Percentiles rank a stretch among this genome's conserved stretches.
Conservation (phyloP, 805 yeast genomes). For the Candida ulmi region DNA sequence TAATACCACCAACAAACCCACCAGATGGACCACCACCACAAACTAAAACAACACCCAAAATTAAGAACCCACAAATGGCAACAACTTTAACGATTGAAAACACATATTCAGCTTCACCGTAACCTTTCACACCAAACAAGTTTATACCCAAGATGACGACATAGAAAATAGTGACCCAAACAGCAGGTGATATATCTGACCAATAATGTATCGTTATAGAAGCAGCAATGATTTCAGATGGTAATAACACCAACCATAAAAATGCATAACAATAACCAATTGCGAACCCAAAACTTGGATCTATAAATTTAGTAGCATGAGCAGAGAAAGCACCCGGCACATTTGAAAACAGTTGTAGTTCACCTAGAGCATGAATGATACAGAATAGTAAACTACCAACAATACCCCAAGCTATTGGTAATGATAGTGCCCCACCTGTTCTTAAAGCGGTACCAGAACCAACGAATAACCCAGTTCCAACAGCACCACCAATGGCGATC, state of each 20-base stretch:
- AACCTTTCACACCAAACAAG: slow-evolving; percentile 48
- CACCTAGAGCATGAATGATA: slow-evolving; percentile 59
- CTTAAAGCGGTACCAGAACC: slow-evolving; percentile 57
- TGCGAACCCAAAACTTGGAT: slow-evolving; percentile 59
- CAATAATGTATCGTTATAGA: slow-evolving; percentile 49
- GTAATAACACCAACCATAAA: slow-evolving; percentile 47
- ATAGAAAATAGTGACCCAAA: slow-evolving; percentile 47
- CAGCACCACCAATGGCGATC: slow-evolving; percentile 64
- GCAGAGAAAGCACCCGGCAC: slow-evolving; percentile 60
- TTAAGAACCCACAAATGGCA: slow-evolving; percentile 48
- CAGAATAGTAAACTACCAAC: slow-evolving; percentile 52
- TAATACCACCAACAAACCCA: slow-evolving; percentile 38
- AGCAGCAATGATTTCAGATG: slow-evolving; percentile 49
- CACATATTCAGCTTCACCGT: slow-evolving; percentile 49
- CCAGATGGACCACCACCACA: slow-evolving; percentile 44
- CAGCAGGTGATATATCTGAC: slow-evolving; percentile 41
- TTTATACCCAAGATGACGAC: slow-evolving; percentile 42
- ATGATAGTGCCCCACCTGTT: slow-evolving; percentile 61
- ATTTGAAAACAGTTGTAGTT: slow-evolving; percentile 55
- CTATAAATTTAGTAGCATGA: slow-evolving; percentile 55
- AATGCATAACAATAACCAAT: slow-evolving; percentile 53
- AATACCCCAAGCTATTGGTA: slow-evolving; percentile 49
- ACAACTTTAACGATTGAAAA: slow-evolving; percentile 43
- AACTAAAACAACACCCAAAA: slow-evolving; percentile 43
- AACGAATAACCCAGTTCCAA: slow-evolving; percentile 65